Conservation (phyloP, 305 asterid species). For the Fraxinus platypoda region DNA sequence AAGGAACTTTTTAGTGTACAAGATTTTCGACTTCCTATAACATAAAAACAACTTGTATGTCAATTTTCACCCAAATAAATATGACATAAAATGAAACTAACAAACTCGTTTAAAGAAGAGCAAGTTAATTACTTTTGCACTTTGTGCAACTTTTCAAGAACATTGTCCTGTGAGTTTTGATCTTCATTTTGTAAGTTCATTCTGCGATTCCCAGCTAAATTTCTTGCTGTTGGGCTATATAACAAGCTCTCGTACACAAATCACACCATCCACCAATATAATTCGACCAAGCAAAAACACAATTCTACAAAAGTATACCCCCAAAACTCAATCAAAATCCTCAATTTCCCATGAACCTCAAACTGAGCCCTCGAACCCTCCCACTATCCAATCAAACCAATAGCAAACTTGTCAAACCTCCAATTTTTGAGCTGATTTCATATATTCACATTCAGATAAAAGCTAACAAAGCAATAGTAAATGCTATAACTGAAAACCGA, state of each 20-base stretch:
- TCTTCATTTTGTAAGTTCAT: slow-evolving; percentile 48
- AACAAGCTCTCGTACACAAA: slow-evolving; percentile 16
- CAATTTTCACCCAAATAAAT: slow-evolving; percentile 11
- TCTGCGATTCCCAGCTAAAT: slow-evolving; percentile 16
- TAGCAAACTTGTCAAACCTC: background rate
- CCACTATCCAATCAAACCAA: background rate
- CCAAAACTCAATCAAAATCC: slow-evolving; percentile 4
- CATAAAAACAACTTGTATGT: slow-evolving; percentile 27
- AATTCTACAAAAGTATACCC: background rate
- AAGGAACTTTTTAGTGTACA: slow-evolving; percentile 66
- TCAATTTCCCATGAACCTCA: slow-evolving; percentile 1
- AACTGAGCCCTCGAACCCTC: background rate
- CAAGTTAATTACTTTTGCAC: slow-evolving; percentile 28
- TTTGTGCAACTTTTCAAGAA: slow-evolving; percentile 15
- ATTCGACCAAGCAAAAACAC: background rate
- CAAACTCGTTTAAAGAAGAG: slow-evolving; percentile 1
- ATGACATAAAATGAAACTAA: background rate
- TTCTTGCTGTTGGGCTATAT: background rate
- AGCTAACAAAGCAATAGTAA: background rate
- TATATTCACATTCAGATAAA: background rate
- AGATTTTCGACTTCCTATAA: slow-evolving; percentile 60
- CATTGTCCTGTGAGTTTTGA: slow-evolving; percentile 18
- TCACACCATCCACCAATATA: slow-evolving; percentile 13
- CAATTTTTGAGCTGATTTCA: background rate
- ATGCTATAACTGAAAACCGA: background rate